phyloP scores from a whole-genome alignment of 208 protist species.

The Lotmaria passim region DNA sequence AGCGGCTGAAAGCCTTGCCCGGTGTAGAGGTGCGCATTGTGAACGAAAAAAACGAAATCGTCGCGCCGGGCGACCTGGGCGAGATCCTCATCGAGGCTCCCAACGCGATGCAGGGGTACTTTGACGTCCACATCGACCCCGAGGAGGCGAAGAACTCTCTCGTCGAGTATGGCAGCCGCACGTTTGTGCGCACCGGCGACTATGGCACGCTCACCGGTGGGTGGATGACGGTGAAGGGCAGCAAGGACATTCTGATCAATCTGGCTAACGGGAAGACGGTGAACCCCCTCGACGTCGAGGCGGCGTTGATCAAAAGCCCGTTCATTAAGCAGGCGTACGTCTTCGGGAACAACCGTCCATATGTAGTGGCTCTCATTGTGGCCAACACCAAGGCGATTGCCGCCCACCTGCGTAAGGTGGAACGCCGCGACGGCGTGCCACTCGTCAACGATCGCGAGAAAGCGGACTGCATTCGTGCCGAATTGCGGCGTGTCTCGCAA shows the following conservation, averaged over 20 bases:
- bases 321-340: constrained; percentile 90
- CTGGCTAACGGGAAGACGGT: constrained; percentile 82
- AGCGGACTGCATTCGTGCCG: constrained; percentile 87
- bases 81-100: constrained; percentile 89
- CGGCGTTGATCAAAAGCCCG: constrained; percentile 77
- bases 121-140: constrained; percentile 89
- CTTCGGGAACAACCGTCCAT: constrained; percentile 75
- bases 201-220: constrained; percentile 87
- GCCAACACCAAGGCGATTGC: constrained; percentile 87
- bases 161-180: constrained; percentile 86
- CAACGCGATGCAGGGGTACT: constrained; percentile 92
- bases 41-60: constrained; percentile 92
- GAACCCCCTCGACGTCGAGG: constrained; percentile 83
- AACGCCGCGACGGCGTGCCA: constrained; percentile 88
- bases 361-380: constrained; percentile 83
- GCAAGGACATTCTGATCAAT: constrained; percentile 85
- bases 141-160: constrained; percentile 88
- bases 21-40: constrained; percentile 90
- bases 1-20: constrained; percentile 87
- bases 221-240: constrained; percentile 87
- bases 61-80: constrained; percentile 84
- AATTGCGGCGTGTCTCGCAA: constrained; percentile 80
- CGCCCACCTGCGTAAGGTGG: constrained; percentile 83
- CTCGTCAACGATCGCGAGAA: constrained; percentile 90
- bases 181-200: constrained; percentile 91